These are phyloP conservation scores for Zymoseptoria brevis DNA, from an alignment of 2,329 filamentous ascomycete species.

Conservation along the genomic window DNA sequence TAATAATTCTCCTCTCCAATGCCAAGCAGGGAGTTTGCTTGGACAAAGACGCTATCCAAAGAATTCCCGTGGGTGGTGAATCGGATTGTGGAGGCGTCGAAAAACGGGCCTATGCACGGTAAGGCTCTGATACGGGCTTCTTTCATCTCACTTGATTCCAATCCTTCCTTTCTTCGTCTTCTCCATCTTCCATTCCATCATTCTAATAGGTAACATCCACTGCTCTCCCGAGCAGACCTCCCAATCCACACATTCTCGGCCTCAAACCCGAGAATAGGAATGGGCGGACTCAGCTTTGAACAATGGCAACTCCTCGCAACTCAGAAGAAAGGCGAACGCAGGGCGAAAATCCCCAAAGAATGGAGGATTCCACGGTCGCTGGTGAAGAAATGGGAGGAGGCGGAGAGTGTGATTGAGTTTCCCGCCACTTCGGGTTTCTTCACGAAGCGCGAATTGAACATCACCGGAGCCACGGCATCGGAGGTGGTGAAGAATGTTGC, in stretches of 20 bases:
- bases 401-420: constrained; percentile 30
- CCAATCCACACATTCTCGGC: background rate
- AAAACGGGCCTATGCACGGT: background rate
- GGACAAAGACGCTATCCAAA: background rate
- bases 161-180: background rate
- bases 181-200: background rate
- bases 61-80: background rate
- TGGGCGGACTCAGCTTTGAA: constrained; percentile 1
- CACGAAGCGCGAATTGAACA: constrained; percentile 39
- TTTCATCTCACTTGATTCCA: background rate
- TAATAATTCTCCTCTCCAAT: background rate
- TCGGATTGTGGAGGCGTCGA: background rate
- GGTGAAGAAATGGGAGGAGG: constrained; percentile 40
- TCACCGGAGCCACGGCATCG: constrained; percentile 43
- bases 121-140: background rate
- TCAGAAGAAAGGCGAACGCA: constrained; percentile 37
- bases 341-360: constrained; percentile 34
- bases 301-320: constrained; percentile 34
- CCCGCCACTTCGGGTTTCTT: constrained; percentile 6
- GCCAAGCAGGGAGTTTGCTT: background rate
- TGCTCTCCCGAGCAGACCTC: background rate
- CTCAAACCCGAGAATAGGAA: background rate
- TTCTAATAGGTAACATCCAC: too few relatives aligned
- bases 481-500: constrained; percentile 14
- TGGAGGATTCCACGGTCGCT: constrained; percentile 34